Evolutionary conservation across 345 rosid species (phyloP).

Genomic region (Gossypium thurberi): DNA sequence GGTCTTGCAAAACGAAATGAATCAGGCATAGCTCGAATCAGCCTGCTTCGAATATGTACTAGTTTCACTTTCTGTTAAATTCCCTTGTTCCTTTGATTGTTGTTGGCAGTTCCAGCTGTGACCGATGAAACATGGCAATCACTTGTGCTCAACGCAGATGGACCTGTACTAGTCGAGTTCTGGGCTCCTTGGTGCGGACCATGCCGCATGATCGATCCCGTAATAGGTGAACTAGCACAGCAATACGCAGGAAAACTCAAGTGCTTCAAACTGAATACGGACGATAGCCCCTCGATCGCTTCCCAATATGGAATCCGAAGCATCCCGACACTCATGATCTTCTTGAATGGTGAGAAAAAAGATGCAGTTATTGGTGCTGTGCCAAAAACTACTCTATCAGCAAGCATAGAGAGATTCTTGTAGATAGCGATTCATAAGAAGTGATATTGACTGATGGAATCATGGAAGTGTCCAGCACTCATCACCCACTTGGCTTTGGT

Average conservation of each 20-base stretch:
- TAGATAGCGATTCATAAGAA: constrained; percentile 3
- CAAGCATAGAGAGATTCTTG: constrained; percentile 46
- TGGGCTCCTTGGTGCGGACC: constrained; percentile 73
- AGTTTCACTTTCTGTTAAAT: too few species aligned
- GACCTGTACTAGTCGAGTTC: constrained; percentile 57
- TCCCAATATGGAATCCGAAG: constrained; percentile 46
- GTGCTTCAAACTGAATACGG: constrained; percentile 43
- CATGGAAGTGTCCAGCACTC: background rate
- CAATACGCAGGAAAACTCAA: constrained; percentile 42
- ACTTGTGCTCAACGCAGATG: constrained; percentile 45
- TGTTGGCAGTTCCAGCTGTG: constrained; percentile 42
- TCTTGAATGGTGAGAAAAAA: constrained; percentile 48
- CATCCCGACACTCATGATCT: constrained; percentile 54
- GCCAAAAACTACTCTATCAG: constrained; percentile 35
- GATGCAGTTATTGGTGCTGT: constrained; percentile 48
- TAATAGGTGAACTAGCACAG: constrained; percentile 42
- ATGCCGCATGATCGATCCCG: constrained; percentile 51
- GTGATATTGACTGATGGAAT: background rate
- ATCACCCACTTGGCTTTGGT: background rate
- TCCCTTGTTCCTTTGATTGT: background rate
- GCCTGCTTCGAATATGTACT: too few species aligned
- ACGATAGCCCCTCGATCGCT: constrained; percentile 46
- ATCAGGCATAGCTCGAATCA: too few species aligned
- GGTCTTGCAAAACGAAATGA: too few species aligned
- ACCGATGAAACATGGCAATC: constrained; percentile 47